Conservation (phyloP, 2,329 filamentous ascomycete genomes). For the Westerdykella ornata region DNA sequence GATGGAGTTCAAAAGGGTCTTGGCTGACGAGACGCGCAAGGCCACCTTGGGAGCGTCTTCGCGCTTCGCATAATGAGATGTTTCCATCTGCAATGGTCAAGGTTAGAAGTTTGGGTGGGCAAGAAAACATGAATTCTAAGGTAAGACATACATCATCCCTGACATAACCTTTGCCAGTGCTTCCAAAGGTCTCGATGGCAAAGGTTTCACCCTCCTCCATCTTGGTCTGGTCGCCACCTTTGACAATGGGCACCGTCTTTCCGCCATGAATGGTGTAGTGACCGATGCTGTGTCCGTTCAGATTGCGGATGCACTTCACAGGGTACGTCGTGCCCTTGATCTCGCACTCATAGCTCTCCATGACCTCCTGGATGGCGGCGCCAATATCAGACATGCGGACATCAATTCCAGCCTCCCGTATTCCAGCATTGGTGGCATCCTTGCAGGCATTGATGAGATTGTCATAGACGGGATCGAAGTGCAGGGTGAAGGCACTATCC, state of each 20-base stretch:
- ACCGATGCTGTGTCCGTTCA: constrained; percentile 84
- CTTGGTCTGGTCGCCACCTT: constrained; percentile 79
- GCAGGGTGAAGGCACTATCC: constrained; percentile 63
- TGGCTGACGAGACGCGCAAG: constrained; percentile 72
- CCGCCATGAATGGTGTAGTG: constrained; percentile 86
- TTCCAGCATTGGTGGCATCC: constrained; percentile 65
- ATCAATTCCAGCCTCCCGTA: constrained; percentile 86
- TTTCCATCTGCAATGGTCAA: constrained; percentile 54
- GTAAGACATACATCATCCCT: constrained; percentile 62
- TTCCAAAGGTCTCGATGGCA: constrained; percentile 93
- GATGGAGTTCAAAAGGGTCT: constrained; percentile 78
- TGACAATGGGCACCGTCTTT: constrained; percentile 92
- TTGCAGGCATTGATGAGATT: constrained; percentile 60
- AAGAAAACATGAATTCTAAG: constrained; percentile 1
- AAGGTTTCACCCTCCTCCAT: constrained; percentile 98
- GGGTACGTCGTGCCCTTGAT: constrained; percentile 71
- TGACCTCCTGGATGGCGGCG: constrained; percentile 76
- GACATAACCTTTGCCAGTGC: constrained; percentile 83
- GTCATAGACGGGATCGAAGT: constrained; percentile 63
- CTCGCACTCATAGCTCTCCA: constrained; percentile 89
- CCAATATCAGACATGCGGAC: constrained; percentile 82
- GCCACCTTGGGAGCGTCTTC: constrained; percentile 68
- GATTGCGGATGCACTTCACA: constrained; percentile 77
- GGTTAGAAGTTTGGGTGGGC: too few relatives aligned
- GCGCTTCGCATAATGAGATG: constrained; percentile 78